These are phyloP conservation scores for Lasiodiplodia sp. DNA, from an alignment of 2,329 filamentous ascomycete species.

Conservation along the genomic window DNA sequence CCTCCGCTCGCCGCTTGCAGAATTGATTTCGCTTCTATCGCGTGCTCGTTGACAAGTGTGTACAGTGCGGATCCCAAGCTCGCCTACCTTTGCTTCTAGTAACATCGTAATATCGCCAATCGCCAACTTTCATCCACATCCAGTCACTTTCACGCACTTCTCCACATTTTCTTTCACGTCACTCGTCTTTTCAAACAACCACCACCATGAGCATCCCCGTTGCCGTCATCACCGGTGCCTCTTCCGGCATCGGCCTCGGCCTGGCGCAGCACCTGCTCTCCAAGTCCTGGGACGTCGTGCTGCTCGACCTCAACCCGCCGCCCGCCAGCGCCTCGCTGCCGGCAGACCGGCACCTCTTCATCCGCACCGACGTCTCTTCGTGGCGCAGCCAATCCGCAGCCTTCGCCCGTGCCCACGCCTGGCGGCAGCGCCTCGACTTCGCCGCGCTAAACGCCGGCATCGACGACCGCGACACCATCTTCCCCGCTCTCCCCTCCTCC, in stretches of 20 bases:
- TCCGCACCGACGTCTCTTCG: constrained; percentile 50
- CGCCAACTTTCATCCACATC: background rate
- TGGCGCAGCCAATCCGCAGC: constrained; percentile 49
- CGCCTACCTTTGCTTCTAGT: background rate
- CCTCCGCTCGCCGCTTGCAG: background rate
- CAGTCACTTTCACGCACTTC: background rate
- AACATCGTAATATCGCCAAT: background rate
- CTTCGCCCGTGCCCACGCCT: constrained; percentile 51
- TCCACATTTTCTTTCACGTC: background rate
- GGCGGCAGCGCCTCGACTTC: constrained; percentile 52
- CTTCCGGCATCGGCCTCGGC: constrained; percentile 55
- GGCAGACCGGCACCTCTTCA: constrained; percentile 43
- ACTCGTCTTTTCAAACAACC: background rate
- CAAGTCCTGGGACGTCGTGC: constrained; percentile 51
- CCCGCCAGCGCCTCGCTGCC: constrained; percentile 39
- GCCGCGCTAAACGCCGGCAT: constrained; percentile 53
- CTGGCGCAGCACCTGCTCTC: constrained; percentile 51
- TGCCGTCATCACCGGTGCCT: constrained; percentile 55
- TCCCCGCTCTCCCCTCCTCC: constrained; percentile 35
- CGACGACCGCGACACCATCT: constrained; percentile 46
- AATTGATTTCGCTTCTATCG: background rate
- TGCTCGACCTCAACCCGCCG: constrained; percentile 52
- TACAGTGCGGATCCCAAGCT: constrained; percentile 1
- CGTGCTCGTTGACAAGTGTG: background rate
- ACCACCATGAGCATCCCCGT: constrained; percentile 47